Conservation (phyloP, 176 grass and related monocot genomes). For the Thinopyrum elongatum region DNA sequence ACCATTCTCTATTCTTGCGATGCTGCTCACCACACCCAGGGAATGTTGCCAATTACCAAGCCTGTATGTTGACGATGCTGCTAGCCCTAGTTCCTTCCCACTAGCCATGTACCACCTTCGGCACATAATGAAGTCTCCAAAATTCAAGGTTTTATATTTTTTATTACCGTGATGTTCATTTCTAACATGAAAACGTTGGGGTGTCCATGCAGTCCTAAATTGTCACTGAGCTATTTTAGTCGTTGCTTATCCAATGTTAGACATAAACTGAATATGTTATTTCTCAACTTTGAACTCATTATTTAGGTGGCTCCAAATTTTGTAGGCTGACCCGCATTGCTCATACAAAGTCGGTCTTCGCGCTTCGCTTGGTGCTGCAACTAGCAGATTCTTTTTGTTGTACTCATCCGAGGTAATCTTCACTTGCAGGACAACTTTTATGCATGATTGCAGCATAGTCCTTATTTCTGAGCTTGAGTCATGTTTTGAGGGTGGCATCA, state of each 20-base stretch:
- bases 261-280: constrained; percentile 1
- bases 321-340: constrained; percentile 94
- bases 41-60: neutral
- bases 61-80: neutral
- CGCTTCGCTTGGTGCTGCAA: constrained; percentile 67
- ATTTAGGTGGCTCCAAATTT: constrained; percentile 21
- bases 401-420: constrained; percentile 82
- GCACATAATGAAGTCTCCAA: neutral
- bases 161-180: neutral
- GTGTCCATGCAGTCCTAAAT: constrained; percentile 16
- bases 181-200: neutral
- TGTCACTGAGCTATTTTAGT: constrained; percentile 8
- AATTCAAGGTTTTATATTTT: neutral
- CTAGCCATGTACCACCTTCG: neutral
- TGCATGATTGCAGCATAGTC: neutral
- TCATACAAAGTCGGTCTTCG: constrained; percentile 68
- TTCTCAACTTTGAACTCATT: constrained; percentile 24
- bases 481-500: neutral
- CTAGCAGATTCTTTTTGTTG: constrained; percentile 81
- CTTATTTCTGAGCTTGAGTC: neutral
- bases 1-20: neutral
- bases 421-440: neutral
- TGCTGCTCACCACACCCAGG: neutral
- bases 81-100: neutral
- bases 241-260: neutral